A percentile compares a stretch with the other conserved stretches of the same genome.
phyloP scores from a whole-genome alignment of 441 rosid species.

The Eugenia klotzschiana region DNA sequence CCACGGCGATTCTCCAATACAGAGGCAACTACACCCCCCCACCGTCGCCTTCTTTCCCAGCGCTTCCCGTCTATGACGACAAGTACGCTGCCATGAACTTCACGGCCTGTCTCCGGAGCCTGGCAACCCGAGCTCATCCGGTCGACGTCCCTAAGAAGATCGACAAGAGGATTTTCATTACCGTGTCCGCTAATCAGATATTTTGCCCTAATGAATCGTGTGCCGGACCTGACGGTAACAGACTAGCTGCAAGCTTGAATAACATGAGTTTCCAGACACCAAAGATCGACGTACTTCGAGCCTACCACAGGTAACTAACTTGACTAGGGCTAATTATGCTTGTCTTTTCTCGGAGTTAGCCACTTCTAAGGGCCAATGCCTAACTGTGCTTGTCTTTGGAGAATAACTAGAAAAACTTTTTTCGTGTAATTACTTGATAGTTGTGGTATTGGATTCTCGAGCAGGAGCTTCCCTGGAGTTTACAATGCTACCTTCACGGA shows the following conservation, averaged over 20 bases:
- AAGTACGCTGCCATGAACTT: slow-evolving; percentile 1
- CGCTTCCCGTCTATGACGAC: background rate
- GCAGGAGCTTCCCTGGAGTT: slow-evolving; percentile 2
- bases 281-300: slow-evolving; percentile 3
- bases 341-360: background rate
- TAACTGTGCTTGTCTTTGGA: background rate
- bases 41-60: background rate
- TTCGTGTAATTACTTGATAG: background rate
- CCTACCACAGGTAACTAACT: slow-evolving; percentile 15
- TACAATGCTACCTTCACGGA: background rate
- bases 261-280: slow-evolving; percentile 13
- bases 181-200: background rate
- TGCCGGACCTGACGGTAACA: background rate
- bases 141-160: background rate
- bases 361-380: background rate
- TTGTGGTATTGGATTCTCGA: background rate
- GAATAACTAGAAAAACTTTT: background rate
- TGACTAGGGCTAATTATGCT: background rate
- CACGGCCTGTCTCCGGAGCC: background rate
- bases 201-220: background rate
- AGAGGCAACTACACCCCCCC: background rate
- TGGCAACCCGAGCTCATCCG: background rate
- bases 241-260: slow-evolving; percentile 12
- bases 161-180: background rate
- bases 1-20: slow-evolving; percentile 3